Evolutionary conservation across 2,329 filamentous ascomycete genomes (phyloP), one percentile per base, ranked within the genome.

Genomic region (Chrysosporium keratinophilum): DNA sequence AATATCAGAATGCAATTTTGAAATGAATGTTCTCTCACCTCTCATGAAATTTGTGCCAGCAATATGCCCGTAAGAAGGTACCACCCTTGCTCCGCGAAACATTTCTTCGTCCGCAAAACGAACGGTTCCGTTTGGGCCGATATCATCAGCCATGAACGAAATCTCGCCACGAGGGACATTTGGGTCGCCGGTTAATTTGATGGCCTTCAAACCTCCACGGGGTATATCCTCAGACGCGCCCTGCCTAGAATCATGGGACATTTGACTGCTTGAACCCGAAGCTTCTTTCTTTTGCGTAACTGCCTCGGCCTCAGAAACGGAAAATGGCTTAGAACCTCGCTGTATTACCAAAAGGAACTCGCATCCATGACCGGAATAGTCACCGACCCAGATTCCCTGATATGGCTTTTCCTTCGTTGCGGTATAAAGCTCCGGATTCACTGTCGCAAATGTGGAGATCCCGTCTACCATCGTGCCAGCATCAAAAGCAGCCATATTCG

Each of bases 141-240:
- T 80, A 61, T 96, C 88, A 4, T 88, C 80, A 0, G 83, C 85
- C 2, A 87, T 77, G 65, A 95, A 96, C 0, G 86, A 88, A 60
- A 83, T 81, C 67, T 96, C 85, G 7, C 90, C 91, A 7, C 90
- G 78, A 0, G 91, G 91, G 12, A 97, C 82, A 60, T 96, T 94
- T 0, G 85, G 82, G 63, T 98, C 91, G 0, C 91, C 91, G 0
- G 91, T 97, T 34, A 98, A 73, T 67, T 97, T 97, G 64, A 96
- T 82, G 0, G 86, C 91, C 66, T 90, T 83, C 2, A 97, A 68
- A 3, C 88, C 88, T 11, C 51, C 43, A 51, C 28, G 10, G 4
- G 42, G 47, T 41, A 47, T 33, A 31, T 48, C 69, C 3, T 71
- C 63, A 42, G 74, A 69, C 19, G 70, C 66, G 52, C 75, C 67